phyloP scores from a whole-genome alignment of 2,329 filamentous ascomycete species.

The Ascochyta rabiei region DNA sequence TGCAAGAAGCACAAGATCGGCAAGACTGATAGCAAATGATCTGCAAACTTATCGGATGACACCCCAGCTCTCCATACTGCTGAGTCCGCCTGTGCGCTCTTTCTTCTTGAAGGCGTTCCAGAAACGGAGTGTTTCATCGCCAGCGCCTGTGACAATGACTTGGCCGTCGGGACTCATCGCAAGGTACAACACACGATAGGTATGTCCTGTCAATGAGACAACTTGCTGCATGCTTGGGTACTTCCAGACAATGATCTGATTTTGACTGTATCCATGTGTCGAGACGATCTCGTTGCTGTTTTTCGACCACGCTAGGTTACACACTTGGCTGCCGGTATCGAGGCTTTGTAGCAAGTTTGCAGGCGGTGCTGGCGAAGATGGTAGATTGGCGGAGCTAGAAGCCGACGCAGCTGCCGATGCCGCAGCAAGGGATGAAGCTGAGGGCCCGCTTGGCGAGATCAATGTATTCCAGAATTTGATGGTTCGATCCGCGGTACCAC shows the following conservation, averaged over 20 bases:
- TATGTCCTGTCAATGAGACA: conserved; percentile 92
- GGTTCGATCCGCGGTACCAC: conserved; percentile 90
- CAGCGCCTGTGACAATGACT: conserved; percentile 92
- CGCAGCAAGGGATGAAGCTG: conserved; percentile 49
- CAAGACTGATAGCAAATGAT: not conserved
- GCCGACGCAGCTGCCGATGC: conserved; percentile 44
- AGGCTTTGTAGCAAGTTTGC: conserved; percentile 72
- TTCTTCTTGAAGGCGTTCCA: conserved; percentile 95
- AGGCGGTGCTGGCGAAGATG: conserved; percentile 44
- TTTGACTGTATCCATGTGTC: conserved; percentile 96
- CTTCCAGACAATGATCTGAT: conserved; percentile 99
- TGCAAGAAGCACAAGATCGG: not conserved
- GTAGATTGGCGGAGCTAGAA: conserved; percentile 38
- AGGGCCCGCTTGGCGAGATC: conserved; percentile 64
- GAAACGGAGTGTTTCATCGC: conserved; percentile 93
- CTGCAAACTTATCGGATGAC: conserved; percentile 69
- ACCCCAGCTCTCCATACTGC: conserved; percentile 74
- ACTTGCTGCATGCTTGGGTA: conserved; percentile 98
- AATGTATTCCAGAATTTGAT: conserved; percentile 99
- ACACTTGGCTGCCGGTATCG: conserved; percentile 98
- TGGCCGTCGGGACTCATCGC: conserved; percentile 97
- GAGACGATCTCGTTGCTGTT: conserved; percentile 98
- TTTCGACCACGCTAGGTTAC: conserved; percentile 95
- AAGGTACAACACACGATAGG: conserved; percentile 92
- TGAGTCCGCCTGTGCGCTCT: conserved; percentile 66